phyloP scores from a whole-genome alignment of 768 basidiomycete genomes.

The Phaeotremella skinneri region DNA sequence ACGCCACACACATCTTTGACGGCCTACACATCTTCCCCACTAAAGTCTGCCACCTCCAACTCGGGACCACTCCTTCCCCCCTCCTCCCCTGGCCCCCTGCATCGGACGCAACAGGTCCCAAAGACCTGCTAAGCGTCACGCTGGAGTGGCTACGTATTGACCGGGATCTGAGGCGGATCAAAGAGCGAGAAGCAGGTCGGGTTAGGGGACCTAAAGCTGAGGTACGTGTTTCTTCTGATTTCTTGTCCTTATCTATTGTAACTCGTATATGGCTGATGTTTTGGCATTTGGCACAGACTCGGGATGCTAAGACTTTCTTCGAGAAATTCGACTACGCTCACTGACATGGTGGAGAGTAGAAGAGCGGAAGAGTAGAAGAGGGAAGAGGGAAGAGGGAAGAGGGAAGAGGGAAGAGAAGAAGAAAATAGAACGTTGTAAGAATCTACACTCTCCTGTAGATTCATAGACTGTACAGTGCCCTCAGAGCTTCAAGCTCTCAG shows the following conservation, averaged over 20 bases:
- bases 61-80: constrained; percentile 67
- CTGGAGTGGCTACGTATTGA: constrained; percentile 86
- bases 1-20: constrained; percentile 97
- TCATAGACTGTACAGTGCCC: background rate
- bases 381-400: too few relatives aligned
- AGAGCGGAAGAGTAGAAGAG: too few relatives aligned
- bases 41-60: constrained; percentile 84
- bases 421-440: too few relatives aligned
- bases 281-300: constrained; percentile 29
- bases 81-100: constrained; percentile 66
- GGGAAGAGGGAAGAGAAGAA: too few relatives aligned
- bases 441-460: background rate
- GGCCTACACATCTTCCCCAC: constrained; percentile 89
- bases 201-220: constrained; percentile 53
- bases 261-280: background rate
- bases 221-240: constrained; percentile 30
- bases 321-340: constrained; percentile 51
- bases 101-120: constrained; percentile 16
- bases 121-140: constrained; percentile 67
- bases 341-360: constrained; percentile 3
- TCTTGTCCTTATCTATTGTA: background rate
- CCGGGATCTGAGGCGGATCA: constrained; percentile 55
- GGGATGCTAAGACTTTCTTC: constrained; percentile 51
- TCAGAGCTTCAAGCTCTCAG: too few relatives aligned
- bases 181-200: constrained; percentile 60